Percentiles rank a stretch among this genome's conserved stretches.
These are phyloP conservation scores for Sherardia arvensis DNA, from an alignment of 257 asterid genomes.

Conservation along the genomic window DNA sequence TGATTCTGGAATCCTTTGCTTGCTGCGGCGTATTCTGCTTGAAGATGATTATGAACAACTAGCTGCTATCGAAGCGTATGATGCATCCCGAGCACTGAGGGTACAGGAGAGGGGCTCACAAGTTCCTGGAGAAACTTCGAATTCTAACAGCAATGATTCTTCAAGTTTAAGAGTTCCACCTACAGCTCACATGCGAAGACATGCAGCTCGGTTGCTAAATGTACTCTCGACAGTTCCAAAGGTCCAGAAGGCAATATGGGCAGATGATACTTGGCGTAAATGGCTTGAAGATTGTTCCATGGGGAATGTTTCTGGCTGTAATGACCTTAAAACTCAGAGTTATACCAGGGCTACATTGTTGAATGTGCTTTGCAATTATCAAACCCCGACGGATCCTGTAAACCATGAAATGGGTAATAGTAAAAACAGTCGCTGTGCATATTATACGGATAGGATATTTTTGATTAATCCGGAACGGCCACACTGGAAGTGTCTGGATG, in stretches of 20 bases:
- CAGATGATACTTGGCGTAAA: slow-evolving; percentile 57
- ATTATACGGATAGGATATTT: slow-evolving; percentile 70
- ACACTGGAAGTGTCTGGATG: slow-evolving; percentile 76
- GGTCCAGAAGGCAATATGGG: slow-evolving; percentile 61
- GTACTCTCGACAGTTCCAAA: slow-evolving; percentile 74
- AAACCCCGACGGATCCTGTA: slow-evolving; percentile 30
- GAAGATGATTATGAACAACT: slow-evolving; percentile 97
- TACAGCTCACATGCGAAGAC: slow-evolving; percentile 94
- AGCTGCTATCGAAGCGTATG: slow-evolving; percentile 97
- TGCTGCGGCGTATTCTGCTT: slow-evolving; percentile 74
- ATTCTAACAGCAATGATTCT: slow-evolving; percentile 30
- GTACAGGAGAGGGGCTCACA: slow-evolving; percentile 46
- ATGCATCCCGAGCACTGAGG: slow-evolving; percentile 78
- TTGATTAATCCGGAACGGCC: slow-evolving; percentile 77
- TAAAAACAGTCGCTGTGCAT: slow-evolving; percentile 37
- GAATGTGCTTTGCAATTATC: slow-evolving; percentile 57
- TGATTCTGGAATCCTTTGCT: slow-evolving; percentile 62
- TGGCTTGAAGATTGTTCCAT: slow-evolving; percentile 96
- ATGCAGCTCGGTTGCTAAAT: slow-evolving; percentile 82
- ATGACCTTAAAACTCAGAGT: slow-evolving; percentile 89
- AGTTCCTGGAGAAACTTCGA: slow-evolving; percentile 46
- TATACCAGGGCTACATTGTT: slow-evolving; percentile 84
- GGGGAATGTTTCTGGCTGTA: slow-evolving; percentile 74
- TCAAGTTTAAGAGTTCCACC: slow-evolving; percentile 84
- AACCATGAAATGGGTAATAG: slow-evolving; percentile 29